Percentiles rank a stretch among this genome's conserved stretches.
These are phyloP conservation scores for Phytophthora citricola DNA, from an alignment of 352 stramenopile species.

Conservation along the genomic window DNA sequence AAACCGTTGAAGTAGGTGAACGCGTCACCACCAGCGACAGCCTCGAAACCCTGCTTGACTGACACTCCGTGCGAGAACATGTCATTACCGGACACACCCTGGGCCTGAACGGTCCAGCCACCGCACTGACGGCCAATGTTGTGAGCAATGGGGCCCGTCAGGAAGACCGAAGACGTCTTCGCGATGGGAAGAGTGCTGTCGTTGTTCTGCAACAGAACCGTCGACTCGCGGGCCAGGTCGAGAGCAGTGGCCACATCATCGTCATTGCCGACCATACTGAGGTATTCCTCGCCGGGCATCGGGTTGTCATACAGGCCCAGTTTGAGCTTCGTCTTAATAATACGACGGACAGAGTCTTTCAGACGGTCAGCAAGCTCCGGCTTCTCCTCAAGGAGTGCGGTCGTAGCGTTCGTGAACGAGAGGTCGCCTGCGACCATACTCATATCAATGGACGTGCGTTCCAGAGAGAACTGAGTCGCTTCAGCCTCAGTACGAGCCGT, in stretches of 20 bases:
- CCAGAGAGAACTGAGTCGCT: slow-evolving; percentile 64
- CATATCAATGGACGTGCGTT: slow-evolving; percentile 87
- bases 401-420: slow-evolving; percentile 49
- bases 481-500: slow-evolving; percentile 39
- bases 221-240: slow-evolving; percentile 63
- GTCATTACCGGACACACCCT: slow-evolving; percentile 61
- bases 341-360: slow-evolving; percentile 53
- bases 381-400: slow-evolving; percentile 39
- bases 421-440: slow-evolving; percentile 74
- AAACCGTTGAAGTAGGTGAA: slow-evolving; percentile 62
- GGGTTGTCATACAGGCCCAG: slow-evolving; percentile 71
- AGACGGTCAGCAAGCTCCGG: slow-evolving; percentile 42
- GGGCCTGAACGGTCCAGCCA: slow-evolving; percentile 76
- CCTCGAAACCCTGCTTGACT: slow-evolving; percentile 56
- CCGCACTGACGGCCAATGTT: slow-evolving; percentile 64
- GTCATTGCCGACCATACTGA: slow-evolving; percentile 47
- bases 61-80: slow-evolving; percentile 53
- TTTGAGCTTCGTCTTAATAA: slow-evolving; percentile 69
- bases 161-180: slow-evolving; percentile 16
- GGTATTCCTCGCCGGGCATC: slow-evolving; percentile 48
- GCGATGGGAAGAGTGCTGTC: slow-evolving; percentile 16
- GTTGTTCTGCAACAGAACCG: slow-evolving; percentile 33
- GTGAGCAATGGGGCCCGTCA: slow-evolving; percentile 47
- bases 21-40: slow-evolving; percentile 7
- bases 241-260: slow-evolving; percentile 57